A percentile compares a stretch with the other conserved stretches of the same genome.
Evolutionary conservation across 2,329 filamentous ascomycete species (phyloP).

Genomic region (Domatiomyces globalis): DNA sequence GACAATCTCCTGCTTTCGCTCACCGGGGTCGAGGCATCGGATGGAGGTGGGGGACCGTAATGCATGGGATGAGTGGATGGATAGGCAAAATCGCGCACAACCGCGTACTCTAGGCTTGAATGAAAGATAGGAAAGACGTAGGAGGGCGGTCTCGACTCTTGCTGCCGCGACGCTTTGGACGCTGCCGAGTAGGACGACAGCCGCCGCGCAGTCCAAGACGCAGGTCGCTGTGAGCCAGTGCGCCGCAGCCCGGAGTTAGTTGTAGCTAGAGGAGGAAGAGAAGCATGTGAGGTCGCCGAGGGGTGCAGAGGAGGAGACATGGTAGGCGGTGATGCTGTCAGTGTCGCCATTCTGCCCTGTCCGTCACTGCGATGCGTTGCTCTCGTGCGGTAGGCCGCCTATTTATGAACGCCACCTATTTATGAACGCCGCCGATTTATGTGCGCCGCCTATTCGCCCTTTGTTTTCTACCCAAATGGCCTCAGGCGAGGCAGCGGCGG

Average conservation of each 20-base stretch:
- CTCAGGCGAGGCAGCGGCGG: too few relatives aligned
- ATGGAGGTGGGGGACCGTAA: conserved; percentile 76
- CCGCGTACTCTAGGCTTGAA: conserved; percentile 73
- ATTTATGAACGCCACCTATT: too few relatives aligned
- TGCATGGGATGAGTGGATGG: conserved; percentile 69
- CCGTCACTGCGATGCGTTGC: background rate
- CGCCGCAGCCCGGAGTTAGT: conserved; percentile 36
- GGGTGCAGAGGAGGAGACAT: conserved; percentile 15
- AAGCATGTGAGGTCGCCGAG: conserved; percentile 25
- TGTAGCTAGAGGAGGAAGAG: conserved; percentile 38
- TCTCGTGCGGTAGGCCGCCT: background rate
- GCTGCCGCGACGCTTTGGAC: conserved; percentile 39
- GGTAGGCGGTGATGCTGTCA: conserved; percentile 26
- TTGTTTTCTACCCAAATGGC: background rate
- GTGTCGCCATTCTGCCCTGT: conserved; percentile 19
- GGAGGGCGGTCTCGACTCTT: conserved; percentile 64
- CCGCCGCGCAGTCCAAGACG: conserved; percentile 65
- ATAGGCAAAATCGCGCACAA: conserved; percentile 94
- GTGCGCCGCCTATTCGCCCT: background rate
- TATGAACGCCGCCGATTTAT: too few relatives aligned
- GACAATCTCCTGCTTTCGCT: conserved; percentile 72
- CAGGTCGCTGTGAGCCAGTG: conserved; percentile 51
- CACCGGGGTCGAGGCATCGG: conserved; percentile 68
- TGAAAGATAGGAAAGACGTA: conserved; percentile 69
- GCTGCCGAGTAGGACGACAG: conserved; percentile 70